Base-by-base conservation (phyloP, 108 stramenopile genomes). In the Discostella stelligeroides region DNA sequence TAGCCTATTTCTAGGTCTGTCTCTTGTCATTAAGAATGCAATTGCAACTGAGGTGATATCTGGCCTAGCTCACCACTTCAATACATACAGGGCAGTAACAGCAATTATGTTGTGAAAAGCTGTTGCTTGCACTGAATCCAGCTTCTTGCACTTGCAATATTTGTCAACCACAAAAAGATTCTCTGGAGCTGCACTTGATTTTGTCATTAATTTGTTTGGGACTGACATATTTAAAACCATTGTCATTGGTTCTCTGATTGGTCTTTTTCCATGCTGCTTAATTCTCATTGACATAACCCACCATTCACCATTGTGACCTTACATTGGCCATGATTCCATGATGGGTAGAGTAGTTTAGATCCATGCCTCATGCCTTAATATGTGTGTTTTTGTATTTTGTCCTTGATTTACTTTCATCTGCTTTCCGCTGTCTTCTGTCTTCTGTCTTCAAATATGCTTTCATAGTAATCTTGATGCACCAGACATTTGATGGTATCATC, bases 11-110 rank as follows among this genome's bases (percentile, higher is more conserved):
- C n/a, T n/a, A n/a, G n/a, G n/a, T n/a, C n/a, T n/a, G n/a, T n/a
- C 82, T 27, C 82, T 45, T 11, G 76, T 83, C 50, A 70, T 74
- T 0, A 88, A 68, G 68, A 88, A 88, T 18, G 76, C 24, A 21
- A 84, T 63, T n/a, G 84, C 59, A 9, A 71, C 57, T 47, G 66
- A 49, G 1, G 82, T 62, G 57, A n/a, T n/a, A n/a, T 85, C 85
- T 18, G 56, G 21, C 10, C 56, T 57, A 4, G 15, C 56, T n/a
- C n/a, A n/a, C 10, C 8, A 4, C 56, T 23, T 57, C 21, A 4
- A 8, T 8, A 38, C 10, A 3, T 57, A 57, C 6, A 57, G 21
- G 10, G 56, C 18, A 4, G 4, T 57, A n/a, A n/a, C n/a, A 4
- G 56, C 56, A 4, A 57, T 9, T n/a, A 57, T 59, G 20, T 14